These are phyloP conservation scores for Pouteria campechiana DNA, from an alignment of 179 eudicot species.

Conservation along the genomic window DNA sequence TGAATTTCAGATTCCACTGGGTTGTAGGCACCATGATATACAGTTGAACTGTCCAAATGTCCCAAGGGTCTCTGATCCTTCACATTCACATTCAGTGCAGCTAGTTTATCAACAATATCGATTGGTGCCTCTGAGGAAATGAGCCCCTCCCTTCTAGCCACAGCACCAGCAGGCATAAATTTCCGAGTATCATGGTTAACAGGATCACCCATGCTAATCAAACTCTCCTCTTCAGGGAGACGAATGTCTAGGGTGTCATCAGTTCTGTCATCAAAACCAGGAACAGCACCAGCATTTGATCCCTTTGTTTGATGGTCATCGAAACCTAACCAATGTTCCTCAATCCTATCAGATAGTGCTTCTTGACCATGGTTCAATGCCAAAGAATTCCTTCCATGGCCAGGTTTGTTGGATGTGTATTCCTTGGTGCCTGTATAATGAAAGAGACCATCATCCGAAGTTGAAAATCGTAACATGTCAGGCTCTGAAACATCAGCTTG, in stretches of 20 bases:
- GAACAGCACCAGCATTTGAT: constrained; percentile 21
- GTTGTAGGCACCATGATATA: constrained; percentile 32
- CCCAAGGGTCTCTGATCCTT: constrained; percentile 27
- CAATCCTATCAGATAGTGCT: constrained; percentile 7
- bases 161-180: constrained; percentile 14
- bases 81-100: constrained; percentile 31
- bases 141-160: constrained; percentile 16
- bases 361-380: constrained; percentile 20
- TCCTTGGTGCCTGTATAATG: constrained; percentile 11
- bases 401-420: constrained; percentile 13
- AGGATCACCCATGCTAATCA: constrained; percentile 39
- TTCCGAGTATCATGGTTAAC: constrained; percentile 15
- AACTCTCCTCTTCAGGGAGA: constrained; percentile 64
- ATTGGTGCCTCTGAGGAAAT: constrained; percentile 23
- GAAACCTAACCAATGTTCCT: constrained; percentile 31
- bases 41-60: constrained; percentile 27
- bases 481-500: constrained; percentile 22
- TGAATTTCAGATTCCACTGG: constrained; percentile 34
- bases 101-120: constrained; percentile 49
- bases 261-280: too few species aligned
- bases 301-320: constrained; percentile 24
- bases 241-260: too few species aligned
- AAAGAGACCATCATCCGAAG: constrained; percentile 9
- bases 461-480: constrained; percentile 10
- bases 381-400: constrained; percentile 11